Conservation (phyloP, 768 basidiomycete genomes). For the Kwoniella bestiolae region DNA sequence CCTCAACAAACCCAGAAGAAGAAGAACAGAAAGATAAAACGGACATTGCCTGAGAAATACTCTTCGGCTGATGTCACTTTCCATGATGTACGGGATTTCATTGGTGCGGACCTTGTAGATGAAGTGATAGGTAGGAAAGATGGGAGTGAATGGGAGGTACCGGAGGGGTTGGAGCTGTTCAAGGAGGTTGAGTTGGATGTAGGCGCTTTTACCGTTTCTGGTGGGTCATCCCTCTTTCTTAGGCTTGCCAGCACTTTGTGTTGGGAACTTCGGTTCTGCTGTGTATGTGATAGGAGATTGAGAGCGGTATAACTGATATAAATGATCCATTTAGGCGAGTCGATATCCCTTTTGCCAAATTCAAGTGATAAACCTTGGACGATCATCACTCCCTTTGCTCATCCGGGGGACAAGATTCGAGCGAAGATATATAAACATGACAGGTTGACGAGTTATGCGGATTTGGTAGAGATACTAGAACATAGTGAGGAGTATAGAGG, state of each 20-base stretch:
- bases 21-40: slow-evolving; percentile 56
- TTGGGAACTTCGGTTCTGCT: slow-evolving; percentile 57
- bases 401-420: slow-evolving; percentile 80
- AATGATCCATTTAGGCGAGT: slow-evolving; percentile 31
- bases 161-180: slow-evolving; percentile 65
- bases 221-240: slow-evolving; percentile 61
- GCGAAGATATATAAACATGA: slow-evolving; percentile 72
- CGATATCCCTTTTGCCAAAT: slow-evolving; percentile 60
- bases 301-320: too few relatives aligned
- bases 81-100: slow-evolving; percentile 69
- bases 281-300: too few relatives aligned
- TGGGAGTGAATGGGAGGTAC: slow-evolving; percentile 57
- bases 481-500: slow-evolving; percentile 44
- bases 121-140: slow-evolving; percentile 61
- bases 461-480: slow-evolving; percentile 57
- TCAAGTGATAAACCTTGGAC: slow-evolving; percentile 73
- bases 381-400: slow-evolving; percentile 77
- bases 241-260: slow-evolving; percentile 59
- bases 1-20: slow-evolving; percentile 7
- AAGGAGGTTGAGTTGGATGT: slow-evolving; percentile 68
- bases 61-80: slow-evolving; percentile 76
- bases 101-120: slow-evolving; percentile 68
- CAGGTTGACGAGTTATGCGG: slow-evolving; percentile 73
- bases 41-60: slow-evolving; percentile 65
- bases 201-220: slow-evolving; percentile 63